Conservation (phyloP, 2,329 filamentous ascomycete genomes). For the Zasmidium citrigriseum region DNA sequence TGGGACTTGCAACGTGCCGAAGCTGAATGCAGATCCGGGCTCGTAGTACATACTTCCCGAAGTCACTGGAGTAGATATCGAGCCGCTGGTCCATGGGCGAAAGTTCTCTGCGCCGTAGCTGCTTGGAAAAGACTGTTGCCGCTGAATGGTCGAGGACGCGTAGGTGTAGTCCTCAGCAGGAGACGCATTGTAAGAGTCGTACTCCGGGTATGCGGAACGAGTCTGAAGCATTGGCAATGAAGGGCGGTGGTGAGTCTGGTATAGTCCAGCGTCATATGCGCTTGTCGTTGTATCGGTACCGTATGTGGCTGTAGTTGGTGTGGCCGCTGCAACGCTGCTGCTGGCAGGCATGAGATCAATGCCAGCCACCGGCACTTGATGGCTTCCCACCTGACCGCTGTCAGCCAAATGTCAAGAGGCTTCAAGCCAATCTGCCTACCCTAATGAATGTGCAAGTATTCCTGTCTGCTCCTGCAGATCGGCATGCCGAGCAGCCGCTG, state of each 20-base stretch:
- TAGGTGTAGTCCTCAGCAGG: conserved; percentile 33
- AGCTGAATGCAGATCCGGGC: conserved; percentile 28
- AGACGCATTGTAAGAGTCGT: conserved; percentile 32
- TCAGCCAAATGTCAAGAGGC: background rate
- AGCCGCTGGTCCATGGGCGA: conserved; percentile 29
- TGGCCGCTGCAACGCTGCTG: conserved; percentile 10
- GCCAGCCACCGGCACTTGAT: conserved; percentile 15
- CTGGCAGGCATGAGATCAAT: conserved; percentile 18
- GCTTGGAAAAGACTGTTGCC: conserved; percentile 29
- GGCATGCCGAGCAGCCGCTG: conserved; percentile 81
- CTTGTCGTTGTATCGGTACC: conserved; percentile 14
- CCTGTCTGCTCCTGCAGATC: conserved; percentile 65
- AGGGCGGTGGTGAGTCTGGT: conserved; percentile 24
- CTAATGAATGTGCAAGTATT: conserved; percentile 74
- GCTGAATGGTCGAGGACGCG: conserved; percentile 22
- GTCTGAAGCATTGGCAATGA: conserved; percentile 30
- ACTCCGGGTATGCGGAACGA: conserved; percentile 28
- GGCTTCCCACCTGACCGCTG: conserved; percentile 19
- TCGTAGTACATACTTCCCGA: conserved; percentile 30
- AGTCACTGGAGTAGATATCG: conserved; percentile 27
- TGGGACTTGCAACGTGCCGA: conserved; percentile 27
- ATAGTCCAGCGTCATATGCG: conserved; percentile 15
- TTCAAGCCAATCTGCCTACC: conserved; percentile 48
- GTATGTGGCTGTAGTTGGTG: conserved; percentile 14
- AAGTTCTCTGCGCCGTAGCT: conserved; percentile 29